Conservation (phyloP, 1,139 yeast genomes). For the Geotrichum histeridarum region DNA sequence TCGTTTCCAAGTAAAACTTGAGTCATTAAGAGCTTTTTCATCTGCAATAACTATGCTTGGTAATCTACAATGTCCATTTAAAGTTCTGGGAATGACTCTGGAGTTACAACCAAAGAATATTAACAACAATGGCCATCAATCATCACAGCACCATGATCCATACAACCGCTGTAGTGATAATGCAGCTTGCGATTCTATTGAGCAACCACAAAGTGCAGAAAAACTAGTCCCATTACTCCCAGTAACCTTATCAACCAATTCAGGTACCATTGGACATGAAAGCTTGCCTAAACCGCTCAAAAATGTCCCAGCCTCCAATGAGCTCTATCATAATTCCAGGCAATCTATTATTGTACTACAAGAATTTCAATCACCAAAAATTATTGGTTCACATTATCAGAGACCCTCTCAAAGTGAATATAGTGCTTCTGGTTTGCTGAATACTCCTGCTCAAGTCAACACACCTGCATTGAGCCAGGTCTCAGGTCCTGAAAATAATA, state of each 20-base stretch:
- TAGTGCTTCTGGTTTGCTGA: too few relatives aligned
- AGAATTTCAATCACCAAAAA: too few relatives aligned
- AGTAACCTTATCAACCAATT: not conserved
- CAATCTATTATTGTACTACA: too few relatives aligned
- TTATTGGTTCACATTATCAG: too few relatives aligned
- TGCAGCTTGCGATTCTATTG: not conserved
- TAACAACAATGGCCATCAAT: not conserved
- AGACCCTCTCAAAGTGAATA: too few relatives aligned
- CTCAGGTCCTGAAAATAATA: too few relatives aligned
- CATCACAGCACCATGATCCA: not conserved
- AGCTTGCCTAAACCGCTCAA: too few relatives aligned
- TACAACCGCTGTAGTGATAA: not conserved
- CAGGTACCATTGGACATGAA: not conserved
- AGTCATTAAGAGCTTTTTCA: not conserved
- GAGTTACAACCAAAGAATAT: not conserved
- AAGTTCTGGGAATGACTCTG: not conserved
- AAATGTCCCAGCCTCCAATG: too few relatives aligned
- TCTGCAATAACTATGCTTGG: not conserved
- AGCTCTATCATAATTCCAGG: too few relatives aligned
- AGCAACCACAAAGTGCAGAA: not conserved
- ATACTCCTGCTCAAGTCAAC: too few relatives aligned
- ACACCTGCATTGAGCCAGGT: too few relatives aligned
- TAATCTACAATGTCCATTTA: not conserved
- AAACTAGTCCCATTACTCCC: not conserved
- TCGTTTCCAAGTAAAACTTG: constrained; percentile 11